These are phyloP conservation scores for Xylaria acuta DNA, from an alignment of 495 filamentous ascomycete species.

Conservation along the genomic window DNA sequence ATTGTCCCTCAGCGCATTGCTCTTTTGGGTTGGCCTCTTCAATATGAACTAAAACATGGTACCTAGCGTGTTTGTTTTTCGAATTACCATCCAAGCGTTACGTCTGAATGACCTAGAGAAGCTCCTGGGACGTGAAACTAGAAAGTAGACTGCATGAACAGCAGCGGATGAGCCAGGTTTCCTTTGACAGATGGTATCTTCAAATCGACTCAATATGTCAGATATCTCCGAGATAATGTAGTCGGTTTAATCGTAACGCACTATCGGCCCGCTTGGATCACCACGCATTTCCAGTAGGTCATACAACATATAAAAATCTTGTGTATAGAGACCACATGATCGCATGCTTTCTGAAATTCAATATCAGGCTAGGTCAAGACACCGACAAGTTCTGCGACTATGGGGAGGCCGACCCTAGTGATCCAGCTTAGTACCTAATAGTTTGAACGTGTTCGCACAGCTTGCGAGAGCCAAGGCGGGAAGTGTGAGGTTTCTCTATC, in stretches of 20 bases:
- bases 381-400: not conserved
- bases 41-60: no score
- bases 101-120: not conserved
- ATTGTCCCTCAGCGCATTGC: not conserved
- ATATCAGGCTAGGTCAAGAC: not conserved
- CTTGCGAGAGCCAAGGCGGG: not conserved
- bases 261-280: not conserved
- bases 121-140: not conserved
- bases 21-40: not conserved
- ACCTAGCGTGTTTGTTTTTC: not conserved
- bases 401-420: not conserved
- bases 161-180: not conserved
- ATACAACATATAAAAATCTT: not conserved
- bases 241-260: not conserved
- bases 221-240: not conserved
- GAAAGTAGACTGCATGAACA: not conserved
- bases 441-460: not conserved
- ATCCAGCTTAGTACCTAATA: no score
- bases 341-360: not conserved
- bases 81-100: not conserved
- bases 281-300: not conserved
- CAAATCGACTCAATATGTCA: not conserved
- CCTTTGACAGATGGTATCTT: not conserved
- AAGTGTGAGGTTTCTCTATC: not conserved
- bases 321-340: not conserved